Evolutionary conservation across 768 basidiomycete species (phyloP).

Genomic region (Pisolithus microcarpus): DNA sequence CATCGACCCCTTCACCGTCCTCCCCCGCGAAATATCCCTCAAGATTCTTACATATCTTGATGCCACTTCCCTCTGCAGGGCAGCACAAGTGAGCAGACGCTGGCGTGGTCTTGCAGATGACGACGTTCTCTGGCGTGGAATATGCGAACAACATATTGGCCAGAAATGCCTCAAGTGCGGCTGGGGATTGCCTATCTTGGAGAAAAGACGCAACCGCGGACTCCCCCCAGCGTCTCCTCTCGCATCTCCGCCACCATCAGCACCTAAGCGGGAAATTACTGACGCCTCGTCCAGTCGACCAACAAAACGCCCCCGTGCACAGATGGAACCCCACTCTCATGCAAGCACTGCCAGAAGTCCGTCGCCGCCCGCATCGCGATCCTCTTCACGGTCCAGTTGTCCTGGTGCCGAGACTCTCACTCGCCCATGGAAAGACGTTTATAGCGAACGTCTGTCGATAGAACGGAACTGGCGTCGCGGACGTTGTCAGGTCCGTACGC

Average conservation of each 20-base stretch:
- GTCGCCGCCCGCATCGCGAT: conserved; percentile 10
- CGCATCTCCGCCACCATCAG: conserved; percentile 21
- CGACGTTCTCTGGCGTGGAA: conserved; percentile 89
- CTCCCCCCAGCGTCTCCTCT: conserved; percentile 35
- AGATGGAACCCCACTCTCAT: neutral
- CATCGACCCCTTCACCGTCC: conserved; percentile 86
- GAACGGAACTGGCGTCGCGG: conserved; percentile 98
- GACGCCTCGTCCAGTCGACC: conserved; percentile 28
- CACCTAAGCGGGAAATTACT: conserved; percentile 32
- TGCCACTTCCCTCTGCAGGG: conserved; percentile 86
- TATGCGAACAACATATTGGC: conserved; percentile 98
- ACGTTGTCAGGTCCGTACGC: conserved; percentile 72
- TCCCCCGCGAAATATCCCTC: conserved; percentile 86
- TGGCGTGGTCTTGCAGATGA: conserved; percentile 94
- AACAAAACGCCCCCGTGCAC: conserved; percentile 43
- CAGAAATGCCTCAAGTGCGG: conserved; percentile 95
- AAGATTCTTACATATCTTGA: conserved; percentile 86
- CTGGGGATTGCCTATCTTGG: conserved; percentile 91
- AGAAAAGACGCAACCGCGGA: conserved; percentile 53
- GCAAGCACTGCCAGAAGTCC: neutral
- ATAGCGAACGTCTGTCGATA: conserved; percentile 92
- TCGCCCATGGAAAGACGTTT: conserved; percentile 97
- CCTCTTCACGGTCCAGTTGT: conserved; percentile 8
- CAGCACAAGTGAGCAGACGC: conserved; percentile 78
- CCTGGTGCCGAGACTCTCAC: conserved; percentile 38